Conservation (phyloP, 2,329 filamentous ascomycete genomes). For the Fusarium anthophilum region DNA sequence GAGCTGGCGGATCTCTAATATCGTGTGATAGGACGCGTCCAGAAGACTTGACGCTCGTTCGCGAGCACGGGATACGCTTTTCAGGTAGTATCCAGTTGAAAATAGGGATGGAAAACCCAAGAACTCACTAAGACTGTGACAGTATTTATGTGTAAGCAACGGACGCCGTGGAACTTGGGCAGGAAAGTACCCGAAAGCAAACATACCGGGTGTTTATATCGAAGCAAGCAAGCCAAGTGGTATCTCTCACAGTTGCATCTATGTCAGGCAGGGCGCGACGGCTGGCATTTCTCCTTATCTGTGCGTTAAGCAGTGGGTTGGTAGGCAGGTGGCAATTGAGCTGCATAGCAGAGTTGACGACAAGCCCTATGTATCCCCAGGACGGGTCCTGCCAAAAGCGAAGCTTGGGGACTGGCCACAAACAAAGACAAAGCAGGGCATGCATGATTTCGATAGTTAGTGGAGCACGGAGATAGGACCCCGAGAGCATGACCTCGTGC, state of each 20-base stretch:
- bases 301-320: neutral
- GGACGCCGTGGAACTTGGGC: fast-evolving
- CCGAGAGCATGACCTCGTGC: neutral
- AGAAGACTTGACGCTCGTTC: neutral
- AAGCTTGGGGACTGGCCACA: neutral
- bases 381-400: neutral
- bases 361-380: neutral
- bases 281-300: neutral
- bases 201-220: neutral
- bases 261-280: neutral
- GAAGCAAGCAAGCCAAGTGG: neutral
- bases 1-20: neutral
- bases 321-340: neutral
- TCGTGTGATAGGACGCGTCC: fast-evolving
- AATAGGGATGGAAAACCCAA: neutral
- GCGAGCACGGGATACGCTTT: neutral
- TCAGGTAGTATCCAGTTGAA: neutral
- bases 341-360: neutral
- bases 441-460: neutral
- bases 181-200: neutral
- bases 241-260: neutral
- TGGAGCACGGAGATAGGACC: neutral
- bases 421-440: neutral
- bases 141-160: neutral
- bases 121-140: neutral